phyloP scores from a whole-genome alignment of 225 moss, liverwort and hornwort genomes.

The Neckera pumila region DNA sequence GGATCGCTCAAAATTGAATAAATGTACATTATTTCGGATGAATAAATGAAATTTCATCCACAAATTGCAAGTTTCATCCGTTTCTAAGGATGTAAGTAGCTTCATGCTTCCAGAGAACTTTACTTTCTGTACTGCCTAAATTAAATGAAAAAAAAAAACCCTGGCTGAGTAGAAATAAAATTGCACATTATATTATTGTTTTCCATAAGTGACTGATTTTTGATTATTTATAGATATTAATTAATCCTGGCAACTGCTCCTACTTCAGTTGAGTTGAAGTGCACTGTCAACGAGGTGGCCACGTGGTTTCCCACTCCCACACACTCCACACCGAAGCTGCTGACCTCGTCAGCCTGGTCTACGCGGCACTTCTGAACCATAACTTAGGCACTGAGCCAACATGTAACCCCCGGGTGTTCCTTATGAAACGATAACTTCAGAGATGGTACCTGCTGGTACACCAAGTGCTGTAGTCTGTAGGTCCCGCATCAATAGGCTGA shows the following conservation, averaged over 20 bases:
- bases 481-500: neutral
- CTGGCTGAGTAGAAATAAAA: no score
- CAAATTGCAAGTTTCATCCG: no score
- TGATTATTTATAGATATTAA: no score
- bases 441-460: neutral
- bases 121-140: no score
- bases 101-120: no score
- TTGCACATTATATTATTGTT: no score
- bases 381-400: neutral
- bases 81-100: no score
- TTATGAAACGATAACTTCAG: neutral
- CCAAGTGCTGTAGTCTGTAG: neutral
- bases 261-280: neutral
- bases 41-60: no score
- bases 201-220: no score
- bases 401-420: neutral
- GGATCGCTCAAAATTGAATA: no score
- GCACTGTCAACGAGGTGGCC: neutral
- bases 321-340: neutral
- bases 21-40: no score
- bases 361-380: neutral
- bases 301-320: neutral
- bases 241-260: neutral
- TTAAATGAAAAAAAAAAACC: no score
- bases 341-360: neutral